phyloP scores from a whole-genome alignment of 2,329 filamentous ascomycete genomes.

The Cladobotryum protrusum region DNA sequence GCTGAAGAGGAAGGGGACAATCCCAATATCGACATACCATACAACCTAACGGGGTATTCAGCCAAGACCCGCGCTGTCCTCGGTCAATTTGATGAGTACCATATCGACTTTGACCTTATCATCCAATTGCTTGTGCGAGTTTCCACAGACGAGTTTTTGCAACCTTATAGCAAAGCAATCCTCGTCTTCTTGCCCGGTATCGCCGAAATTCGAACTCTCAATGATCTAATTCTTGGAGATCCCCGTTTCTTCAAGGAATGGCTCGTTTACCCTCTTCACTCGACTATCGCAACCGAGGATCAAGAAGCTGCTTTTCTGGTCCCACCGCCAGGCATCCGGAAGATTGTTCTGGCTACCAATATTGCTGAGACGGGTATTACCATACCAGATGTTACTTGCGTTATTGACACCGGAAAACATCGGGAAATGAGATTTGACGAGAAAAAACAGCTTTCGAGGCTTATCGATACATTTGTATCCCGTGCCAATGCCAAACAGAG shows the following conservation, averaged over 20 bases:
- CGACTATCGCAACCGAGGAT: conserved; percentile 90
- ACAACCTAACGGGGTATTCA: conserved; percentile 67
- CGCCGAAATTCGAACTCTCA: conserved; percentile 81
- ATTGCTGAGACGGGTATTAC: conserved; percentile 99
- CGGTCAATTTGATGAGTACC: conserved; percentile 78
- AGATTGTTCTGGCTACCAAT: conserved; percentile 95
- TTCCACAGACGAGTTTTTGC: conserved; percentile 59
- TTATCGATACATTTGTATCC: conserved; percentile 94
- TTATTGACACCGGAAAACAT: conserved; percentile 94
- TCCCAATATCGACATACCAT: conserved; percentile 51
- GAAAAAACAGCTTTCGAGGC: conserved; percentile 77
- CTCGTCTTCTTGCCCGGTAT: conserved; percentile 94
- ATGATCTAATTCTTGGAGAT: conserved; percentile 76
- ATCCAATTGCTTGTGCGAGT: conserved; percentile 72
- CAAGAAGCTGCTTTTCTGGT: conserved; percentile 89
- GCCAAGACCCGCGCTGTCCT: conserved; percentile 68
- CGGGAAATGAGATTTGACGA: conserved; percentile 98
- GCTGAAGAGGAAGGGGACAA: conserved; percentile 46
- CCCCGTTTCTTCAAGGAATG: conserved; percentile 69
- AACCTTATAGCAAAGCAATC: conserved; percentile 77
- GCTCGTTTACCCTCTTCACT: conserved; percentile 87
- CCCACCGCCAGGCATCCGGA: conserved; percentile 73
- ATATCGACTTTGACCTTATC: conserved; percentile 83
- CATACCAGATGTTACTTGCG: conserved; percentile 94
- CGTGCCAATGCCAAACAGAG: conserved; percentile 93